Conservation (phyloP, 2,329 filamentous ascomycete genomes). For the Sphaerulina musiva region DNA sequence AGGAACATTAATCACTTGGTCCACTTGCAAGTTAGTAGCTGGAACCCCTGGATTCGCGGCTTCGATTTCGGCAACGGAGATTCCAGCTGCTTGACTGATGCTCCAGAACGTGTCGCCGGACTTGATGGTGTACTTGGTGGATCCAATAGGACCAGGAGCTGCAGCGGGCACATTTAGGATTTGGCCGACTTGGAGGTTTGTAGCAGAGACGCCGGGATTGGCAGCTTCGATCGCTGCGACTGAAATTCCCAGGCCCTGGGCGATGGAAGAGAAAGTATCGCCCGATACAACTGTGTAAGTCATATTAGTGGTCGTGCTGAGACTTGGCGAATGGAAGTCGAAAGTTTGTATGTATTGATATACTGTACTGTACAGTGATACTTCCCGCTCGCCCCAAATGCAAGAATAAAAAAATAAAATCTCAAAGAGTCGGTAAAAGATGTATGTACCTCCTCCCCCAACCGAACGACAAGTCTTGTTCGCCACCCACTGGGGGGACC, state of each 20-base stretch:
- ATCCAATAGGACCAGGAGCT: background rate
- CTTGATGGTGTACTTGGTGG: constrained; percentile 6
- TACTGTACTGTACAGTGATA: no score
- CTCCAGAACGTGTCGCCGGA: constrained; percentile 8
- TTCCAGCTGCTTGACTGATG: constrained; percentile 1
- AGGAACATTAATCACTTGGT: constrained; percentile 2
- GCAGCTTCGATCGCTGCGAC: constrained; percentile 5
- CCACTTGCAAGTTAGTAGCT: constrained; percentile 2
- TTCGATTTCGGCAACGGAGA: constrained; percentile 1
- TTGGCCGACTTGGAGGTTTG: constrained; percentile 8
- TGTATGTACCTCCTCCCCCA: no score
- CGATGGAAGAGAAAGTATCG: constrained; percentile 10
- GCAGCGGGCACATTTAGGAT: constrained; percentile 4
- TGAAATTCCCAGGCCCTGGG: constrained; percentile 5
- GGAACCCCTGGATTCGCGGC: constrained; percentile 10
- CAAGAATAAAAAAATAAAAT: no score
- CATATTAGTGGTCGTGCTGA: background rate
- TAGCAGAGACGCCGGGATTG: constrained; percentile 1
- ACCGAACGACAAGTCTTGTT: no score
- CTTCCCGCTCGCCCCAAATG: no score
- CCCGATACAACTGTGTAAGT: constrained; percentile 4
- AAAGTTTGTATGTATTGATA: no score
- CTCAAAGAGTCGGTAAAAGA: no score
- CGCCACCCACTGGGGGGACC: no score
- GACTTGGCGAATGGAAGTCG: background rate